Conservation (phyloP, 2,329 filamentous ascomycete genomes). For the Cladosporium sp. region DNA sequence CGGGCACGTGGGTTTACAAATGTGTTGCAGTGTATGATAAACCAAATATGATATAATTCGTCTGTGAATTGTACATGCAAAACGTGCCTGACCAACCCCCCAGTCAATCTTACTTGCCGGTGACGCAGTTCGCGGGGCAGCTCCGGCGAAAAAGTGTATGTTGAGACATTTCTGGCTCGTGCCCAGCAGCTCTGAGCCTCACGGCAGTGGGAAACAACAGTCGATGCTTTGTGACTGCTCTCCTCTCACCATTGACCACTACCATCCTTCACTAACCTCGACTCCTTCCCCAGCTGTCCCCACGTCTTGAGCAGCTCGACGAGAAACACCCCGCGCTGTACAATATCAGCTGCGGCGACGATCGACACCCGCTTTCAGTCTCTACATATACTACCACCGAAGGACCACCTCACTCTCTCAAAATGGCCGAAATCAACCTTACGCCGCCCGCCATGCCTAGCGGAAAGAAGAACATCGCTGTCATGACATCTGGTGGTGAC, state of each 20-base stretch:
- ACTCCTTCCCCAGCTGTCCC: not conserved
- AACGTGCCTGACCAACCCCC: not conserved
- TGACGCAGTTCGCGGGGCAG: constrained; percentile 17
- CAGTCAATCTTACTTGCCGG: not conserved
- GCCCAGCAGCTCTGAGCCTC: not conserved
- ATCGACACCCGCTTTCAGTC: not conserved
- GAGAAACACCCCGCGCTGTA: constrained; percentile 15
- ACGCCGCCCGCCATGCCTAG: constrained; percentile 29
- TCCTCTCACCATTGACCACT: not conserved
- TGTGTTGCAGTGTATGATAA: no score
- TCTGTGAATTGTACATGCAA: not conserved
- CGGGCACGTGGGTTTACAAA: not conserved
- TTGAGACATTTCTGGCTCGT: constrained; percentile 16
- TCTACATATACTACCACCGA: not conserved
- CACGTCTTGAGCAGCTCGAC: not conserved
- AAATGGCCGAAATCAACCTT: constrained; percentile 38
- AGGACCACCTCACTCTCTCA: constrained; percentile 1
- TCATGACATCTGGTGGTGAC: constrained; percentile 95
- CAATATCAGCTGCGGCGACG: constrained; percentile 13
- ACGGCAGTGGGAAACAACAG: not conserved
- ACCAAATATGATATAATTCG: not conserved
- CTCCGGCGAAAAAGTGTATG: constrained; percentile 20
- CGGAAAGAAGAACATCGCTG: constrained; percentile 68
- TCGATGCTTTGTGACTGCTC: not conserved
- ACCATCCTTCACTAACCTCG: not conserved